Evolutionary conservation across 768 basidiomycete genomes (phyloP), one percentile per base, ranked within the genome.

Genomic region (Leccinum disarticulatum): DNA sequence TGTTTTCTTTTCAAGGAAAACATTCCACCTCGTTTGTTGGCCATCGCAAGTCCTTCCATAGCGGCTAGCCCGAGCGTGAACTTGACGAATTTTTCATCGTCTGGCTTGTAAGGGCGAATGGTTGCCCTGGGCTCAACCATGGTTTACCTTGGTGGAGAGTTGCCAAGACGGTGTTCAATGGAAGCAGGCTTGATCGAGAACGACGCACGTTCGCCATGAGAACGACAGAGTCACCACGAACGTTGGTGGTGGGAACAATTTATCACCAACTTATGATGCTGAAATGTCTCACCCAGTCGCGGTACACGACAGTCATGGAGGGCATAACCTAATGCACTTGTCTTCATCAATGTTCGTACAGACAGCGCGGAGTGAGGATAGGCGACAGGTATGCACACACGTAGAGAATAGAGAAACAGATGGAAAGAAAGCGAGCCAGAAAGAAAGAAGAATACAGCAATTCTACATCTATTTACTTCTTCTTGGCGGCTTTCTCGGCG

Each of bases 401-500:
- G 65, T 64, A 13, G 54, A 64, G 62, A 53, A 56, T 46, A 68
- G 64, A 67, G 60, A 73, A 69, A 76, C 67, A 78, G 74, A 77
- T 74, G 74, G 76, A 76, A 30, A 57, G 54, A 79, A 66, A 74
- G 70, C 73, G 72, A 74, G 73, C 78, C 75, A 76, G 73, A 79
- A 76, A 80, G 81, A 78, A 80, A 77, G 79, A 79, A 80, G 81
- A 78, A 81, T 77, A 79, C 79, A 83, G 86, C 83, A 83, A 76
- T 84, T 87, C 83, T 85, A 87, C 86, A 83, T 87, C 86, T 86
- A 86, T 83, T 88, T 91, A 92, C 83, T 92, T 92, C 90, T 92
- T 92, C 91, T 93, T 93, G 81, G 85, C 74, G 68, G 93, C 94
- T 83, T 95, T 95, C 88, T 95, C 93, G 64, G 93, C 93, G 64